These are phyloP conservation scores for Podosphaera aphanis DNA, from an alignment of 2,329 filamentous ascomycete genomes.

Conservation along the genomic window DNA sequence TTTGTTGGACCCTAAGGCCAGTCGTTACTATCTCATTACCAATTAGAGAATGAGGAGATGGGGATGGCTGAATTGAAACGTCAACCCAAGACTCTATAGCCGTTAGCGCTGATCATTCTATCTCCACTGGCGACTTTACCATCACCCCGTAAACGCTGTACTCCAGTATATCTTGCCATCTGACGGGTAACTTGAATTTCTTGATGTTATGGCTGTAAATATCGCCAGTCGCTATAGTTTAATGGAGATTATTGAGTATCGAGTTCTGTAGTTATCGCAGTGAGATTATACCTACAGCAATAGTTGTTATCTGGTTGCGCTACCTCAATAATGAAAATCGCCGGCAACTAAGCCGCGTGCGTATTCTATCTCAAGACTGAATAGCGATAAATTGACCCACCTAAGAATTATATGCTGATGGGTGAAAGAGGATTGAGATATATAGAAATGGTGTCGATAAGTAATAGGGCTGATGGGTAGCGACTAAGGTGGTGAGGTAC, in stretches of 20 bases:
- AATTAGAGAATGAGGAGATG: constrained; percentile 70
- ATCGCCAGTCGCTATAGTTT: not conserved
- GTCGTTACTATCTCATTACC: constrained; percentile 80
- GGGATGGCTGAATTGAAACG: constrained; percentile 75
- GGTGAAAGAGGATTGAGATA: not conserved
- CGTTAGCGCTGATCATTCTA: constrained; percentile 4
- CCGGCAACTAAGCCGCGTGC: not conserved
- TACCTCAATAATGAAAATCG: not conserved
- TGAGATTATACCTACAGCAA: not conserved
- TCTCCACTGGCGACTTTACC: constrained; percentile 5
- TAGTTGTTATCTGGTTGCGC: not conserved
- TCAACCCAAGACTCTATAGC: constrained; percentile 82
- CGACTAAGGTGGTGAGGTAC: not conserved
- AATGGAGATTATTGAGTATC: not conserved
- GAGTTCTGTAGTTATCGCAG: not conserved
- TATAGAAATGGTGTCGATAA: not conserved
- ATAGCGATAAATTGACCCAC: not conserved
- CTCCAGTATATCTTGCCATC: constrained; percentile 5
- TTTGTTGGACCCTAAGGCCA: constrained; percentile 51
- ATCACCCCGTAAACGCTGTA: constrained; percentile 12
- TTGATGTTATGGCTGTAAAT: not conserved
- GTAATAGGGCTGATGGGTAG: not conserved
- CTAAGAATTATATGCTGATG: not conserved
- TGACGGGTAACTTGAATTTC: not conserved
- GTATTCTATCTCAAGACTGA: too few relatives aligned